These are phyloP conservation scores for Kalmanozyma brasiliensis DNA, from an alignment of 1,284 basidiomycete genomes.

Conservation along the genomic window DNA sequence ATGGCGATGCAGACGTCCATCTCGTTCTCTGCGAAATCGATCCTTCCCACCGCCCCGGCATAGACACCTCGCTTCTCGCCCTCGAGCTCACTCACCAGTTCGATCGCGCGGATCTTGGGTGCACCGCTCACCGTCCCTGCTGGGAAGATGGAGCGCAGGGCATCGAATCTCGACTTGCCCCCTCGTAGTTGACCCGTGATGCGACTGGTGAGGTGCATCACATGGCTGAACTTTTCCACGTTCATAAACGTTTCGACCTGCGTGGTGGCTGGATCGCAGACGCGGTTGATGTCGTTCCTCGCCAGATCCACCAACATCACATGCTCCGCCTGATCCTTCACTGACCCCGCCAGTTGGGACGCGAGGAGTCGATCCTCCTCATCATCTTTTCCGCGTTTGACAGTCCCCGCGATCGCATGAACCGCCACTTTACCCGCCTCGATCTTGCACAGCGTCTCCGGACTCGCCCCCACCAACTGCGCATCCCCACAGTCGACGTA, in stretches of 20 bases:
- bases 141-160: slow-evolving; percentile 98
- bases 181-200: slow-evolving; percentile 87
- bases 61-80: slow-evolving; percentile 92
- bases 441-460: slow-evolving; percentile 97
- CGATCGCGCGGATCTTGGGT: slow-evolving; percentile 98
- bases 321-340: slow-evolving; percentile 97
- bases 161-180: slow-evolving; percentile 90
- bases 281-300: slow-evolving; percentile 97
- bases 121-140: slow-evolving; percentile 99
- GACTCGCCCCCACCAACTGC: slow-evolving; percentile 94
- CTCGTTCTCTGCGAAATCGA: slow-evolving; percentile 92
- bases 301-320: slow-evolving; percentile 99
- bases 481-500: slow-evolving; percentile 87
- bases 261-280: slow-evolving; percentile 93
- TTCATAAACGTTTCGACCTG: slow-evolving; percentile 95
- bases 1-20: slow-evolving; percentile 99
- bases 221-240: slow-evolving; percentile 95
- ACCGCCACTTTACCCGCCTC: slow-evolving; percentile 87
- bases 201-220: slow-evolving; percentile 96
- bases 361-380: slow-evolving; percentile 84
- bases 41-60: slow-evolving; percentile 95
- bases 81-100: slow-evolving; percentile 88
- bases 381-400: slow-evolving; percentile 76
- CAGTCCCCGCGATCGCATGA: slow-evolving; percentile 97
- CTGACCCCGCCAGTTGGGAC: slow-evolving; percentile 79